Conservation (phyloP, 2,329 filamentous ascomycete genomes). For the Fusarium fujikuroi region DNA sequence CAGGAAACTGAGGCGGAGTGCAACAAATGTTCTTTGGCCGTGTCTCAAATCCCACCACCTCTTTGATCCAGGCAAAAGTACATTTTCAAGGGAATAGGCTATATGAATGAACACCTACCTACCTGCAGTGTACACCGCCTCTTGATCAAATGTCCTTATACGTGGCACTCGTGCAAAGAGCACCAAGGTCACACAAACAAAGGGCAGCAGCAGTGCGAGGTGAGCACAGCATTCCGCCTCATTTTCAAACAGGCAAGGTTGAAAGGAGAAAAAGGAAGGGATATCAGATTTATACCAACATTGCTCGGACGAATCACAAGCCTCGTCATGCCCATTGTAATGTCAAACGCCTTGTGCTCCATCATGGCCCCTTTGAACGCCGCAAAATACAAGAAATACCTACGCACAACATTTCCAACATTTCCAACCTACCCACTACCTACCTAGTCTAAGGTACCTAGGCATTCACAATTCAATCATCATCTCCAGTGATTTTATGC, state of each 20-base stretch:
- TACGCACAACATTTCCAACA: neutral
- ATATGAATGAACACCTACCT: neutral
- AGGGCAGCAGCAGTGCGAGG: neutral
- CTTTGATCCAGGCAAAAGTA: neutral
- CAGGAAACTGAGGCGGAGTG: neutral
- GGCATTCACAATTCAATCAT: slow-evolving; percentile 21
- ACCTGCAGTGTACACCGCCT: neutral
- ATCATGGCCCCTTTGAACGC: slow-evolving; percentile 21
- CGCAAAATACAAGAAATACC: slow-evolving; percentile 1
- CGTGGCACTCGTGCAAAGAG: neutral
- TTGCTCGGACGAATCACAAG: slow-evolving; percentile 1
- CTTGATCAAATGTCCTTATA: neutral
- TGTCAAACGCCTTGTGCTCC: slow-evolving; percentile 19
- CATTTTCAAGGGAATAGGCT: neutral
- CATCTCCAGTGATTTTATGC: slow-evolving; percentile 55
- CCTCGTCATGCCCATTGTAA: neutral
- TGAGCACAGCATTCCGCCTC: slow-evolving; percentile 1
- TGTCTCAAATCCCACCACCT: neutral
- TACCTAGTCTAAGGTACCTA: neutral
- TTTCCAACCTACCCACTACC: too few relatives aligned
- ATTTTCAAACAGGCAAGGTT: slow-evolving; percentile 1
- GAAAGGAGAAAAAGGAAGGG: neutral
- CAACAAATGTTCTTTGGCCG: neutral
- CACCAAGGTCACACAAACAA: neutral
- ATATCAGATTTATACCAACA: neutral